Conservation (phyloP, 2,329 filamentous ascomycete species). For the Mollisia scopiformis region DNA sequence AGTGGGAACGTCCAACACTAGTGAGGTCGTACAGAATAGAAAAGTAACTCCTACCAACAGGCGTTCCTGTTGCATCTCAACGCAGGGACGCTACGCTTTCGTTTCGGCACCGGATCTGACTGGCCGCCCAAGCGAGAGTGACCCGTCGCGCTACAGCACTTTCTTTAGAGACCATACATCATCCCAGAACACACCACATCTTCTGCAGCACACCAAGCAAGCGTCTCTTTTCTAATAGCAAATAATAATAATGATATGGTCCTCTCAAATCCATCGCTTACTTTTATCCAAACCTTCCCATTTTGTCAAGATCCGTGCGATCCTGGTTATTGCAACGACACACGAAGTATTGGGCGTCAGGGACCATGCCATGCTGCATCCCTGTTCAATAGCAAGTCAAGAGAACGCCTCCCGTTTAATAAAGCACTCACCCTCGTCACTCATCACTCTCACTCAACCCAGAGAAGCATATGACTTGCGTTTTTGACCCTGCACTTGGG, state of each 20-base stretch:
- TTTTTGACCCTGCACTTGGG: not conserved
- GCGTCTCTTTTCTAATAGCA: not conserved
- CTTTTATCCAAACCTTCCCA: conserved; percentile 21
- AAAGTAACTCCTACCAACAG: not conserved
- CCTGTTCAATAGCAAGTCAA: conserved; percentile 23
- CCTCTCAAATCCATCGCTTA: conserved; percentile 1
- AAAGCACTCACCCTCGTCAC: conserved; percentile 5
- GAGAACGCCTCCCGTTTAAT: conserved; percentile 24
- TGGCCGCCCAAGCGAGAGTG: not conserved
- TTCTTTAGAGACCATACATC: not conserved
- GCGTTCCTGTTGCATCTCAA: not conserved
- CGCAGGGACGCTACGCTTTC: not conserved
- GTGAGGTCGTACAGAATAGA: not conserved
- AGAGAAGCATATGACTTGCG: conserved; percentile 1
- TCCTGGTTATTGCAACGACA: conserved; percentile 1
- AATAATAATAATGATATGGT: not conserved
- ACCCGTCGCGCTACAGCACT: not conserved
- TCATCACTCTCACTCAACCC: too few species aligned
- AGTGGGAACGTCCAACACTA: not conserved
- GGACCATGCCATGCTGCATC: conserved; percentile 24
- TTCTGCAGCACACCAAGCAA: conserved; percentile 3
- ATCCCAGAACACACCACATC: not conserved
- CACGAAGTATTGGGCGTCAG: conserved; percentile 24
- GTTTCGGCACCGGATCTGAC: not conserved
- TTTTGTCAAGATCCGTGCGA: conserved; percentile 18